Base-by-base conservation (phyloP, 2,329 filamentous ascomycete genomes). In the Grosmannia clavigera region DNA sequence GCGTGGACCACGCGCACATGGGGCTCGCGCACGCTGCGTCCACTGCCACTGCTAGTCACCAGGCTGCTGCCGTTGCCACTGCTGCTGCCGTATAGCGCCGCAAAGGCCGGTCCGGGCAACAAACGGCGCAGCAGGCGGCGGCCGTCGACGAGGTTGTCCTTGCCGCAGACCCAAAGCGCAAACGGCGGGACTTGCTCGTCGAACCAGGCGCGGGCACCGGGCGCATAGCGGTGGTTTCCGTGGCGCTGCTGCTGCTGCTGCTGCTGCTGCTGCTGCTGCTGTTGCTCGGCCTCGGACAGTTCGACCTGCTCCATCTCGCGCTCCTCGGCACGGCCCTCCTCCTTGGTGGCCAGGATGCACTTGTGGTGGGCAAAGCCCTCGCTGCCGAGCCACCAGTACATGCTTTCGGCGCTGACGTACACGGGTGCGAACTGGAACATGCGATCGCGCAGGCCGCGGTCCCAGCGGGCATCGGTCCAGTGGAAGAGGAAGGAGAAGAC, bases 391-490 rank as follows among this genome's bases (percentile, higher is more conserved):
- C 92, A 96, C 92, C 92, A 97, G 6, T 90, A 80, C 90, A 96
- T 96, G 61, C 85, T 87, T 73, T 96, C 91, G 0, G 90, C 82
- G 66, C 86, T 90, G 57, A 96, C 90, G 67, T 95, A 95, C 0
- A 95, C 90, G 1, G 92, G 92, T 0, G 90, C 85, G 65, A 95
- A 96, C 67, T 94, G 90, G 70, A 97, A 96, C 81, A 95, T 87
- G 51, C 92, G 85, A 68, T 90, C 76, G 61, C 88, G 79, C 16
- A 96, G 74, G 7, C 80, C 89, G 10, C 84, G 82, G 64, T 96
- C 92, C 92, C 92, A 96, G 9, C 90, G 81, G 11, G 72, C 75
- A 69, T 97, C 92, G 0, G 82, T 84, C 92, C 92, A 97, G 68
- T 86, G 81, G 71, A 97, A 96, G 1, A 97, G 76, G 68, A 92